phyloP scores from a whole-genome alignment of 2,329 filamentous ascomycete genomes.

The Scytalidium sp. region DNA sequence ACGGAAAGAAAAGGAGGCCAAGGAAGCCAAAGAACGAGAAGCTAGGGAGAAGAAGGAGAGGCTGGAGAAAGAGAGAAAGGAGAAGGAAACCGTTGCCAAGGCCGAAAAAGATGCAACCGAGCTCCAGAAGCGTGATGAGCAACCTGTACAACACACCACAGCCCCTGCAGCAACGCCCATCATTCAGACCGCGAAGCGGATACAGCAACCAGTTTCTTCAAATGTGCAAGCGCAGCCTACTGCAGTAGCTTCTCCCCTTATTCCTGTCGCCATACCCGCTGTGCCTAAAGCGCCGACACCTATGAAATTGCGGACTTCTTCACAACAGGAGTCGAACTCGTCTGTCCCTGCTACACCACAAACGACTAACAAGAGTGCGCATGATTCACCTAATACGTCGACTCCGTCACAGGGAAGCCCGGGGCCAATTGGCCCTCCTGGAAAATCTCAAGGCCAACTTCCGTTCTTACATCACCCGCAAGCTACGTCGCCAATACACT shows the following conservation, averaged over 20 bases:
- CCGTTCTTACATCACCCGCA: conserved; percentile 53
- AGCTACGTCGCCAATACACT: conserved; percentile 62
- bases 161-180: conserved; percentile 35
- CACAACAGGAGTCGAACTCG: conserved; percentile 72
- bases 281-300: conserved; percentile 81
- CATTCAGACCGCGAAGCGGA: conserved; percentile 41
- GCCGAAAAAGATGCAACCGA: conserved; percentile 47
- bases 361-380: conserved; percentile 53
- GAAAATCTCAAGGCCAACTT: conserved; percentile 53
- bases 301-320: conserved; percentile 70
- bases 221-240: conserved; percentile 58
- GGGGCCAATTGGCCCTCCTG: conserved; percentile 57
- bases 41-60: conserved; percentile 55
- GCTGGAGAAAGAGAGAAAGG: conserved; percentile 55
- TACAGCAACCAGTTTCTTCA: conserved; percentile 45
- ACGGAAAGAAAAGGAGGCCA: conserved; percentile 73
- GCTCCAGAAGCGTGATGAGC: conserved; percentile 41
- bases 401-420: conserved; percentile 65
- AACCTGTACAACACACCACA: conserved; percentile 31
- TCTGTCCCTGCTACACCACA: conserved; percentile 70
- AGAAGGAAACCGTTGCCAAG: conserved; percentile 50
- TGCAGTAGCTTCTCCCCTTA: conserved; percentile 72
- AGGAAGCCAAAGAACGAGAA: conserved; percentile 61
- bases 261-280: conserved; percentile 74
- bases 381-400: conserved; percentile 56